phyloP scores from a whole-genome alignment of 164 flowering plant species.

The Echeveria elegans region DNA sequence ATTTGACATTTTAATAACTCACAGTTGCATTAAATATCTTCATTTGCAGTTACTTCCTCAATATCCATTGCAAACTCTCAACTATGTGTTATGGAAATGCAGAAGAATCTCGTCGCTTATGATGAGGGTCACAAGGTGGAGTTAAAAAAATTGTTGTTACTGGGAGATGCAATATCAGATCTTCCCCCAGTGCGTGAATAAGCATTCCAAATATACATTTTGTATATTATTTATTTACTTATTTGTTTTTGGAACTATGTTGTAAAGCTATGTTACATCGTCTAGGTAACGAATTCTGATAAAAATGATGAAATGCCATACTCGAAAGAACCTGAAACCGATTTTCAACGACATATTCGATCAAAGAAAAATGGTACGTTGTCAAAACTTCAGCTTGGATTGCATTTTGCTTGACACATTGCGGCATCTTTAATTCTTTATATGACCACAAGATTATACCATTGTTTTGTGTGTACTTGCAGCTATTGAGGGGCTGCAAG shows the following conservation, averaged over 20 bases:
- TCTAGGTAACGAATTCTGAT: conserved; percentile 26
- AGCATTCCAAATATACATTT: background rate
- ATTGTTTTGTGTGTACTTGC: background rate
- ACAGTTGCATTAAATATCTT: background rate
- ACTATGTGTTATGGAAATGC: background rate
- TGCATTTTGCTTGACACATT: background rate
- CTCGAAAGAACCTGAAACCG: conserved; percentile 23
- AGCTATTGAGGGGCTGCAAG: background rate
- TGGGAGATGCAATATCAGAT: conserved; percentile 11
- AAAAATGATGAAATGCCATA: conserved; percentile 26
- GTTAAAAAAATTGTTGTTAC: background rate
- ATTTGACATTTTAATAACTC: background rate
- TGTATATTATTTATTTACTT: background rate
- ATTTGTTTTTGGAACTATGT: background rate
- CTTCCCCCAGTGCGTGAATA: conserved; percentile 7
- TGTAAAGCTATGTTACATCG: no score
- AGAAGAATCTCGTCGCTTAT: conserved; percentile 5
- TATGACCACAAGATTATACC: background rate
- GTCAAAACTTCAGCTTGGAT: background rate
- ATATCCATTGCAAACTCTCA: background rate
- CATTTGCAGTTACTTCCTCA: no score
- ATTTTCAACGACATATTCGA: conserved; percentile 28
- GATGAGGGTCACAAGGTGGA: conserved; percentile 5
- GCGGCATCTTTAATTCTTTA: no score
- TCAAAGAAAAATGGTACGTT: conserved; percentile 22